Base-by-base conservation (phyloP, 768 basidiomycete genomes). In the Hemileccinum impolitum region DNA sequence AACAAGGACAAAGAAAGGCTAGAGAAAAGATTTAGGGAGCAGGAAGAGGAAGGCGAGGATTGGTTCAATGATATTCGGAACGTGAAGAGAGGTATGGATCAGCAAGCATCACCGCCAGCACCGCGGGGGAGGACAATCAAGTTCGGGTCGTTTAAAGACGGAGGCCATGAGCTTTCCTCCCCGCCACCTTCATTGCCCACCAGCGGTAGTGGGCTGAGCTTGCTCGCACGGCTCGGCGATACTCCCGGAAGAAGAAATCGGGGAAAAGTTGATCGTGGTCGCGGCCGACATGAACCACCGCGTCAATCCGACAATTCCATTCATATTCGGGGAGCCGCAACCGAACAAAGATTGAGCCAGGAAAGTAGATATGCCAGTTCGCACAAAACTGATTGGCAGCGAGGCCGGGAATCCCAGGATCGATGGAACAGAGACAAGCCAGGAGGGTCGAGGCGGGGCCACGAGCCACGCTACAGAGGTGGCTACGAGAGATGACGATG, bases 31-130 rank as follows among this genome's bases (percentile, higher is more conserved):
- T 78, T 75, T 23, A 65, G 70, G 52, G 70, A 69, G 51, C 71
- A 68, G n/a, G 75, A 75, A 19, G 84, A 87, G 41, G 83, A 87
- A 41, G 78, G 77, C 3, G 64, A 53, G 3, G 82, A 87, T 63
- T 89, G 87, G 87, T 90, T 90, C 63, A 70, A 69, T 31, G 72
- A 68, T 36, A 32, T 65, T 11, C 58, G 58, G 26, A 70, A 70
- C 31, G 53, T 52, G 45, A 67, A 59, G 47, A 66, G 66, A 34
- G 61, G 59, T 32, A 51, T 34, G 52, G 54, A 40, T 7, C 60
- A 40, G 32, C 56, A 53, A 47, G 48, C 26, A 4, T 50, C 53
- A 39, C 45, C 37, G 21, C 35, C 42, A 2, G 42, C 23, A 19
- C 43, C 50, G 39, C 62, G 58, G 8, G 56, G 50, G 46, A 76